Base-by-base conservation (phyloP, 2,329 filamentous ascomycete genomes). In the Colletotrichum nymphaeae region DNA sequence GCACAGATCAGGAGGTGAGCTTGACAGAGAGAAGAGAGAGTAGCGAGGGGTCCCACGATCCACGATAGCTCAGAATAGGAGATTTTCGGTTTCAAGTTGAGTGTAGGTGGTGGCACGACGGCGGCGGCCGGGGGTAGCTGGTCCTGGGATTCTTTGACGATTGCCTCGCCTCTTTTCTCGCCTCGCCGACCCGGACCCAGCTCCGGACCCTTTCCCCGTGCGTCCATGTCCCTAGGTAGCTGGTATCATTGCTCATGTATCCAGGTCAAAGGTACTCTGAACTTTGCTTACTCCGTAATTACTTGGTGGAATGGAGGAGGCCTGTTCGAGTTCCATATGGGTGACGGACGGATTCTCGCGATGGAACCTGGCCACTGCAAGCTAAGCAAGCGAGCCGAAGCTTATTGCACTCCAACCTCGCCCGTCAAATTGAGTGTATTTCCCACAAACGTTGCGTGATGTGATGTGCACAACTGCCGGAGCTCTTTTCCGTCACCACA, bases 21-120 rank as follows among this genome's bases (percentile, higher is more conserved):
- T 68, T 30, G 28, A 42, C 16, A n/a, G 24, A n/a, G 42, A 49
- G 42, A 22, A 2, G 42, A 22, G 42, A 22, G 42, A 22, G 19
- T 9, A 49, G 42, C 19, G 19, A 22, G 8, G 19, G 42, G 16
- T 49, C 4, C 19, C 42, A 28, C 49, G 69, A 49, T 24, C 26
- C 57, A 49, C 69, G 28, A 35, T 71, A 58, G 56, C 64, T 59
- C 12, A 42, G 64, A 52, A 68, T 72, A 58, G 69, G 64, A 62
- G 69, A 72, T 58, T 63, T 63, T 63, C 64, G 16, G 57, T 72
- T 62, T 72, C 69, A 57, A 22, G 19, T 72, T 37, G 5, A 72
- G 46, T 60, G 24, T 59, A 30, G 26, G 26, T 37, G 42, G 26
- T 53, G 42, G 28, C 5, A 53, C n/a, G 4, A 52, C 28, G 9